Conservation (phyloP, 2,329 filamentous ascomycete genomes). For the Cryphonectria carpinicola region DNA sequence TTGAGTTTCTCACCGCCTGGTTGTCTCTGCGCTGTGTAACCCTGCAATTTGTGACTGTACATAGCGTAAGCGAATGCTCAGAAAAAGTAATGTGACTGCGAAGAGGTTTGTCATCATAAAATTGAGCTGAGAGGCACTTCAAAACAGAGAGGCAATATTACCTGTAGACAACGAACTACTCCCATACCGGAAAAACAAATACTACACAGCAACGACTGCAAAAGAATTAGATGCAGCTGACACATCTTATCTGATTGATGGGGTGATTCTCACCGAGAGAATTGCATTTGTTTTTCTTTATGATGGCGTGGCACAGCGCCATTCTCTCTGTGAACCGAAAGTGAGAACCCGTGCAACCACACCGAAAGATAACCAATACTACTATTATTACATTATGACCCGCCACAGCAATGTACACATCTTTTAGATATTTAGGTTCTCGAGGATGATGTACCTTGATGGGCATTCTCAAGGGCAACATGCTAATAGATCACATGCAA, state of each 20-base stretch:
- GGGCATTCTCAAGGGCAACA: not conserved
- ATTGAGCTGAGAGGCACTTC: not conserved
- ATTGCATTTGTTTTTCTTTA: too few relatives aligned
- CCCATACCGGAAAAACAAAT: not conserved
- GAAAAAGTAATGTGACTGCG: not conserved
- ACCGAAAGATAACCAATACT: not conserved
- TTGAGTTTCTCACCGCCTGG: not conserved
- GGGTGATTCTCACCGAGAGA: too few relatives aligned
- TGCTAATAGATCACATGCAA: not conserved
- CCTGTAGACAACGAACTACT: too few relatives aligned
- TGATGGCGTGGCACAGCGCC: not conserved
- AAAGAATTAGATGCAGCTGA: not conserved
- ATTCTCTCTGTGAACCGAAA: not conserved
- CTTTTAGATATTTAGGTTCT: not conserved
- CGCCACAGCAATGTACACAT: not conserved
- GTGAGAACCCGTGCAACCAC: not conserved
- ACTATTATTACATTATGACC: not conserved
- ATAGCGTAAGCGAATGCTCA: not conserved
- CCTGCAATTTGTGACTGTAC: not conserved
- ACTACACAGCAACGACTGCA: not conserved
- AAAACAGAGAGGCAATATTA: too few relatives aligned
- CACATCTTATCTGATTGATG: not conserved
- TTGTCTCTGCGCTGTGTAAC: not conserved
- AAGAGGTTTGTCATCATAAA: not conserved
- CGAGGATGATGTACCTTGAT: slow-evolving; percentile 13